phyloP scores from a whole-genome alignment of 306 rosid genomes.

The Lithocarpus polystachyus region DNA sequence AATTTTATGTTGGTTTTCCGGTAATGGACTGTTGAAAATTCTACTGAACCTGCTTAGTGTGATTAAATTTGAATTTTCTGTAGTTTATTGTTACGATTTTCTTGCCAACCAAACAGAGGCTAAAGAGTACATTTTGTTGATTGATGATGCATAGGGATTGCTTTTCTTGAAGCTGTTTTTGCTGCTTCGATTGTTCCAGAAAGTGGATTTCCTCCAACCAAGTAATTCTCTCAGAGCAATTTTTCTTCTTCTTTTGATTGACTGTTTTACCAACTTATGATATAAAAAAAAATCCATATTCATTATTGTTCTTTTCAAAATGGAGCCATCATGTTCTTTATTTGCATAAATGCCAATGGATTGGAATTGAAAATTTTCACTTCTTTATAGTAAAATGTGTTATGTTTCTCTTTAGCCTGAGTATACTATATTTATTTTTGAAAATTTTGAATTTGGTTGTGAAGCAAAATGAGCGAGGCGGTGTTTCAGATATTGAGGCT shows the following conservation, averaged over 20 bases:
- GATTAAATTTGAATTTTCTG: neutral
- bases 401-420: neutral
- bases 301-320: neutral
- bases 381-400: neutral
- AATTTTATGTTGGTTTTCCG: no score
- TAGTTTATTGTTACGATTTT: neutral
- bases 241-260: no score
- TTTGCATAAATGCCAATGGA: neutral
- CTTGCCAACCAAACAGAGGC: neutral
- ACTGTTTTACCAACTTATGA: no score
- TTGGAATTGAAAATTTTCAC: neutral
- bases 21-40: neutral
- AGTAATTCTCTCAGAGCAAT: constrained; percentile 26
- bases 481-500: constrained; percentile 40
- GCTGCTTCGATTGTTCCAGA: constrained; percentile 58
- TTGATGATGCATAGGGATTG: constrained; percentile 45
- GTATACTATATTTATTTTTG: neutral
- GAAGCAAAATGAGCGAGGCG: constrained; percentile 40
- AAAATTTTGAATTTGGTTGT: constrained; percentile 4
- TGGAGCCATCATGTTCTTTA: neutral
- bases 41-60: neutral
- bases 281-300: neutral
- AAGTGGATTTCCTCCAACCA: constrained; percentile 46
- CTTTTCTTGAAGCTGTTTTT: constrained; percentile 78
- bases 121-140: neutral